These are phyloP conservation scores for Austroboletus niveus DNA, from an alignment of 1,284 basidiomycete species.

Conservation along the genomic window DNA sequence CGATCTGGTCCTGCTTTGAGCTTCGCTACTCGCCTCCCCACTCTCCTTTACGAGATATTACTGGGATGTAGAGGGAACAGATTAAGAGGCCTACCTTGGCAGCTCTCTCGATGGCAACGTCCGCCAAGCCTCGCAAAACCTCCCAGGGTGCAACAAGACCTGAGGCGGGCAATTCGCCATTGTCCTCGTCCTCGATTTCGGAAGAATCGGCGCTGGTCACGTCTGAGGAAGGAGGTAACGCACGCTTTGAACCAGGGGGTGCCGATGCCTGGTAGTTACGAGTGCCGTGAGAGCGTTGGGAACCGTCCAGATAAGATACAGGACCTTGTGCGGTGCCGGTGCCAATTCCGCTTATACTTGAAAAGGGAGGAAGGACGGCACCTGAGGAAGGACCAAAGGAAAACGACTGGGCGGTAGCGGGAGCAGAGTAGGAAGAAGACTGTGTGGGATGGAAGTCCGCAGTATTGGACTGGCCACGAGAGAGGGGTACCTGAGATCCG, in stretches of 20 bases:
- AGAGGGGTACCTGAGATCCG: conserved; percentile 21
- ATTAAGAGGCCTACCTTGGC: conserved; percentile 53
- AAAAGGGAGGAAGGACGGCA: conserved; percentile 68
- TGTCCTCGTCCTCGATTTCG: conserved; percentile 70
- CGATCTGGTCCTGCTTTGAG: conserved; percentile 69
- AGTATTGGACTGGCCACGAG: conserved; percentile 12
- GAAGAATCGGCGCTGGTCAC: conserved; percentile 75
- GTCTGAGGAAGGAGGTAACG: conserved; percentile 57
- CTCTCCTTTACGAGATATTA: conserved; percentile 52
- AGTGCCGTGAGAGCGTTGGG: conserved; percentile 36
- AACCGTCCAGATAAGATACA: conserved; percentile 52
- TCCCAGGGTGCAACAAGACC: conserved; percentile 83
- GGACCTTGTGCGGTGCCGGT: conserved; percentile 48
- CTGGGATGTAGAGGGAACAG: background rate
- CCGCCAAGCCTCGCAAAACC: conserved; percentile 74
- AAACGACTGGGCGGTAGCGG: conserved; percentile 14
- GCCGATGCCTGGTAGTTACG: conserved; percentile 38
- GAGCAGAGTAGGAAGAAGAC: conserved; percentile 24
- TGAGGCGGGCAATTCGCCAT: conserved; percentile 73
- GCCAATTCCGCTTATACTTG: conserved; percentile 61
- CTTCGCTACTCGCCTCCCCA: conserved; percentile 64
- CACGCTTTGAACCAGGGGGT: conserved; percentile 52
- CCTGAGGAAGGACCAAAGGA: conserved; percentile 35
- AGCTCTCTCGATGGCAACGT: conserved; percentile 74
- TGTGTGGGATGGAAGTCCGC: conserved; percentile 31